Base-by-base conservation (phyloP, 805 yeast genomes). In the Hanseniaspora singularis region DNA sequence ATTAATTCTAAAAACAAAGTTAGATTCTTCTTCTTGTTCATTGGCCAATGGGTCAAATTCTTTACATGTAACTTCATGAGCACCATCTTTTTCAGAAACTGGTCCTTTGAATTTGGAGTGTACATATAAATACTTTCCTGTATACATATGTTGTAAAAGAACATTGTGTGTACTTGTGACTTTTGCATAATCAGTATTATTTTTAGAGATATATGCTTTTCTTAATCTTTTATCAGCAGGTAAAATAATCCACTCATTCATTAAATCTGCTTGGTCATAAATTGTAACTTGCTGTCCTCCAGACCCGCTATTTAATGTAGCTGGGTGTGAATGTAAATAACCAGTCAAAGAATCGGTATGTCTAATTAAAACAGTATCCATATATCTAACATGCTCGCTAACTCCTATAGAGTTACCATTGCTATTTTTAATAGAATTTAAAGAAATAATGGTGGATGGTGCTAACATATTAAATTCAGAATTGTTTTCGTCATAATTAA, bases 51-150 rank as follows among this genome's bases (percentile, higher is more conserved):
- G 45, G 18, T 44, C 48, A 38, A 36, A 48, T 5, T 48, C 50
- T 26, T 11, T 57, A 52, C 85, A 77, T 23, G 84, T 73, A 1
- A 87, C 94, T 62, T 87, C 95, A 52, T 72, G 74, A 57, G 87
- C 80, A 62, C 89, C 88, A 49, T 92, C 97, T 57, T 85, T 92
- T 58, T 85, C 95, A 9, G 89, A 74, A 23, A 87, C 74, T 9
- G 95, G 96, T 3, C 97, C 96, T 51, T 88, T 76, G 42, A 73
- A 66, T 1, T 61, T 52, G 51, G 83, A 82, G 52, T 71, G 77
- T 19, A 86, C 81, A 52, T 78, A 78, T 44, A 92, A 63, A 38
- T 82, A 74, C 51, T 76, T 76, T 14, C 79, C 74, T 0, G 96
- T 81, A 1, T 55, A 51, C 49, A 70, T 69, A 60, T 92, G 97